Base-by-base conservation (phyloP, 2,329 filamentous ascomycete genomes). In the Leptographium wingfieldii region DNA sequence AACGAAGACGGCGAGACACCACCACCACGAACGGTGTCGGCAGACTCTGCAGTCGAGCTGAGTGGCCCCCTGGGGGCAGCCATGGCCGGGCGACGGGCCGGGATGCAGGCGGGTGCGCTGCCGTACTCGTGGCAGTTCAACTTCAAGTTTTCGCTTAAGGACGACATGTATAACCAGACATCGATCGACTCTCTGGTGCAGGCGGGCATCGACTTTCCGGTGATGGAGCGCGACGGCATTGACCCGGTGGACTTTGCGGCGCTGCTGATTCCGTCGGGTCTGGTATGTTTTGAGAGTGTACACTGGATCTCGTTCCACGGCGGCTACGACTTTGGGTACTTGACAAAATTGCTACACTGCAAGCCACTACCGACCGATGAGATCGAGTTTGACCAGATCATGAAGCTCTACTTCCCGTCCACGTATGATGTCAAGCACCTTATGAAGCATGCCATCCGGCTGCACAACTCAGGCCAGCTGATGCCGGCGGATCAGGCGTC, bases 61-160 rank as follows among this genome's bases (percentile, higher is more conserved):
- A 71, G 68, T 40, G 71, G 75, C 63, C 72, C 75, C 9, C 35
- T 56, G 40, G 55, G 55, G 1, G 25, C 35, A n/a, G 48, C 33
- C 3, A 63, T 71, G 72, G 29, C 25, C 71, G 65, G 56, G 77
- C 73, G 60, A 67, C 73, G 62, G 73, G 70, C 22, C 79, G 82
- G 56, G 61, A 33, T 7, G 55, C 49, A 25, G 31, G 52, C 35
- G 29, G 48, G 53, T 16, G 48, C 62, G 46, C 85, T 90, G 61
- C 92, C 90, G 19, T 95, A 88, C 70, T 95, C 92, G 22, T 99
- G 94, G 94, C 92, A 96, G 67, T 99, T 99, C 80, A 97, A 99
- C 78, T 99, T 99, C 75, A 87, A 92, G 67, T 99, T 97, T 73
- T 94, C 90, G 1, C 80, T 96, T 11, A 88, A 94, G 66, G 85